These are phyloP conservation scores for Russula ochroleuca DNA, from an alignment of 768 basidiomycete species.

Conservation along the genomic window DNA sequence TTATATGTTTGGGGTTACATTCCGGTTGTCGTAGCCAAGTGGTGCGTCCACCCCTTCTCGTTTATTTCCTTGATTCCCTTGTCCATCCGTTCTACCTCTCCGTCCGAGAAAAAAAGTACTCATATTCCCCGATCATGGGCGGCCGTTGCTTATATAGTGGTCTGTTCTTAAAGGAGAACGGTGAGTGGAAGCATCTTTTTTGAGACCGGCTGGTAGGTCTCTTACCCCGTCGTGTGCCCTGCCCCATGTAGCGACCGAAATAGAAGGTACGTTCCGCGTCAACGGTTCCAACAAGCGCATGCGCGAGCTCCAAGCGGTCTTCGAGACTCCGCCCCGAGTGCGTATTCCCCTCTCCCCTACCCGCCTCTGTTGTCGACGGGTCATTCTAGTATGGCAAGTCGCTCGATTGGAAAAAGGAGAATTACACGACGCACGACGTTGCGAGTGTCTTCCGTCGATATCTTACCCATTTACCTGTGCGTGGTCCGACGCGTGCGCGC, in stretches of 20 bases:
- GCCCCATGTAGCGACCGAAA: constrained; percentile 65
- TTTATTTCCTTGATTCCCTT: background rate
- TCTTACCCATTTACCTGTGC: constrained; percentile 92
- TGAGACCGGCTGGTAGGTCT: background rate
- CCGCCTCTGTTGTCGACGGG: background rate
- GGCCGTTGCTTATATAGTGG: constrained; percentile 49
- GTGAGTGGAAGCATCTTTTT: constrained; percentile 38
- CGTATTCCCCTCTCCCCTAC: constrained; percentile 27
- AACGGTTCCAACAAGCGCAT: constrained; percentile 94
- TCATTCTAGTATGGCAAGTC: constrained; percentile 80
- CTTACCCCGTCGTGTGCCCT: constrained; percentile 7
- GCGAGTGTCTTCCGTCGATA: constrained; percentile 95
- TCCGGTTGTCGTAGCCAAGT: constrained; percentile 96
- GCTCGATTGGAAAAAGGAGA: constrained; percentile 82
- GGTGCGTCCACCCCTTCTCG: constrained; percentile 47
- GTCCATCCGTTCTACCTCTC: constrained; percentile 4
- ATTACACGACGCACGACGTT: constrained; percentile 93
- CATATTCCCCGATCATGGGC: background rate
- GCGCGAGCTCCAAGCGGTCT: constrained; percentile 88
- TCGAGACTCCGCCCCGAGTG: constrained; percentile 86
- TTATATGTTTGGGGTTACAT: constrained; percentile 92
- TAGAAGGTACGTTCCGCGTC: constrained; percentile 91
- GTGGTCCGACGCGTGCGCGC: constrained; percentile 34
- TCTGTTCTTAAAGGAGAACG: constrained; percentile 90
- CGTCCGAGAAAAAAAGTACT: background rate